Base-by-base conservation (phyloP, 2,329 filamentous ascomycete species). In the Bipolaris oryzae region DNA sequence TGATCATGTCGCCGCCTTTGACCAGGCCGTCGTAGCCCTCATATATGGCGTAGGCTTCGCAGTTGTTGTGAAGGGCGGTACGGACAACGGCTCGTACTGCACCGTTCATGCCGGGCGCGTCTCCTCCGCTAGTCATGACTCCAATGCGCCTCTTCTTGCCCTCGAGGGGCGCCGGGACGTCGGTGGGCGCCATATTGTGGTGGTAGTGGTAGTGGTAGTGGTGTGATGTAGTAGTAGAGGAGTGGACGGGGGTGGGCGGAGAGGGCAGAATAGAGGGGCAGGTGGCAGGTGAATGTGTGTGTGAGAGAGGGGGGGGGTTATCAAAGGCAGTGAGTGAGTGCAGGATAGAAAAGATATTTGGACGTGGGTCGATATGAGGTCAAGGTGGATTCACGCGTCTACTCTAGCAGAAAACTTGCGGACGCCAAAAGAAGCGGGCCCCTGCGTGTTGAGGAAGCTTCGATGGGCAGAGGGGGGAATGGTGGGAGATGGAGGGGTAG, bases 11-110 rank as follows among this genome's bases (percentile, higher is more conserved):
- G 44, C 92, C 92, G 67, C 94, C 95, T 66, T 90, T 86, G 25
- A 99, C 94, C 51, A 99, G 84, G 39, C 95, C 95, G 73, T 98
- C 92, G 79, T 99, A 99, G 59, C 95, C 95, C 77, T 98, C 95
- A 77, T 94, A 95, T 74, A 82, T 76, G 52, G 77, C 79, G 66
- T 73, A 82, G 11, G 79, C 75, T 35, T 79, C 77, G 72, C 81
- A 82, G 55, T 79, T 79, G 77, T 90, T 86, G 76, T 95, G 87
- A 66, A 98, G 91, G 48, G 92, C 87, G 85, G 92, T 96, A 67
- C 95, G 90, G 56, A 99, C 91, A 25, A 96, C 90, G 47, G 93
- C 92, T 60, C 93, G 87, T 35, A 97, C 92, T 34, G 91, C 91
- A 59, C 88, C 92, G 78, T 95, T 96, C 93, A 97, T 97, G 75